Evolutionary conservation across 2,329 filamentous ascomycete genomes (phyloP).

Genomic region (Ceratocystis huliohia): DNA sequence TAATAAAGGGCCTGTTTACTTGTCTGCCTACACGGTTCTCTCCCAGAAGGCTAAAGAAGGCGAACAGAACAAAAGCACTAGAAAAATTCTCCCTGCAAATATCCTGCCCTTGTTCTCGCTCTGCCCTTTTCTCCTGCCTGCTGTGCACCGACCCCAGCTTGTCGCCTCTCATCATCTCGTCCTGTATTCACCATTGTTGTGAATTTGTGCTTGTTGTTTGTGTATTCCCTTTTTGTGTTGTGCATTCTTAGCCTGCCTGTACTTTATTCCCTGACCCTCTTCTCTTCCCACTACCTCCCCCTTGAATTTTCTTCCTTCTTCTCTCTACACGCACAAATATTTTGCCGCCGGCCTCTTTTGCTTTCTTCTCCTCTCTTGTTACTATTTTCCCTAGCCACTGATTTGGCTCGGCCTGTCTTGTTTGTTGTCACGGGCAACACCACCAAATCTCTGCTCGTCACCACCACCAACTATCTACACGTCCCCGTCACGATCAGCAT

Average conservation of each 20-base stretch:
- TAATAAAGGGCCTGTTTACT: too few relatives aligned
- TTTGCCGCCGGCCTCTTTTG: not conserved
- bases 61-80: not conserved
- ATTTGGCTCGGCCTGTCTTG: not conserved
- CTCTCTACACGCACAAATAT: not conserved
- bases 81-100: not conserved
- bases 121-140: not conserved
- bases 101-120: not conserved
- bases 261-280: not conserved
- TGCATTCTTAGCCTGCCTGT: constrained; percentile 14
- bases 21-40: too few relatives aligned
- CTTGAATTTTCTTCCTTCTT: not conserved
- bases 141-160: not conserved
- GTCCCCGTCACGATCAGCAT: not conserved
- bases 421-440: constrained; percentile 14
- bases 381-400: not conserved
- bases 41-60: too few relatives aligned
- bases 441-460: not conserved
- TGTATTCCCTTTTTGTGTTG: constrained; percentile 9
- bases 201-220: constrained; percentile 5
- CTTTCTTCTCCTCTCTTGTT: not conserved
- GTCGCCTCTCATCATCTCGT: not conserved
- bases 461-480: not conserved
- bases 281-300: constrained; percentile 12
- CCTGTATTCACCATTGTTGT: not conserved